These are phyloP conservation scores for Cordyceps cateniannulata DNA, from an alignment of 2,329 filamentous ascomycete genomes.

Conservation along the genomic window DNA sequence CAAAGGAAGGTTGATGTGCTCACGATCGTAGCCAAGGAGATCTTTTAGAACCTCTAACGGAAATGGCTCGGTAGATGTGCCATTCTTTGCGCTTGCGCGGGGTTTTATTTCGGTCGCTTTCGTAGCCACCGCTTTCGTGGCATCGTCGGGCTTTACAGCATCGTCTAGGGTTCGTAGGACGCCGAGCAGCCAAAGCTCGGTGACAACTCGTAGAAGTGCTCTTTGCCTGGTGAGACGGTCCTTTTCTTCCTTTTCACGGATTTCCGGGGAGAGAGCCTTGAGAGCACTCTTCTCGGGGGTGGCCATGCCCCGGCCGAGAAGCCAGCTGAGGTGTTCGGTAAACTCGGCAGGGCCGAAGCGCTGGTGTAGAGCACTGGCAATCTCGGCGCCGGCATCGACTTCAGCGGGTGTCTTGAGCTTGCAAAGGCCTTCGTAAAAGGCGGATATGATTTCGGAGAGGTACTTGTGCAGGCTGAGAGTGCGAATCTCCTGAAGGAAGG, in stretches of 20 bases:
- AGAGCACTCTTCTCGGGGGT: conserved; percentile 80
- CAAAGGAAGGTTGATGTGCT: conserved; percentile 84
- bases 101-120: conserved; percentile 58
- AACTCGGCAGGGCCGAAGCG: conserved; percentile 88
- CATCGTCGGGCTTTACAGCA: conserved; percentile 54
- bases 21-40: conserved; percentile 84
- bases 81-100: conserved; percentile 49
- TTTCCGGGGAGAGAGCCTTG: conserved; percentile 71
- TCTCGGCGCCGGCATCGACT: conserved; percentile 84
- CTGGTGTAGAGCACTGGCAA: conserved; percentile 91
- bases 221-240: conserved; percentile 83
- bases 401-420: conserved; percentile 89
- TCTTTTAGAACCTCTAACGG: conserved; percentile 98
- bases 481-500: conserved; percentile 84
- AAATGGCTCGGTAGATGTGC: conserved; percentile 77
- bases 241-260: conserved; percentile 92
- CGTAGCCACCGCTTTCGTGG: conserved; percentile 52
- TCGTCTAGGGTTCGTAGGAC: conserved; percentile 75
- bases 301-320: conserved; percentile 82
- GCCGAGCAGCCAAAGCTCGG: conserved; percentile 91
- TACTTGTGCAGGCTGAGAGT: conserved; percentile 92
- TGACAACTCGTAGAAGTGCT: conserved; percentile 79
- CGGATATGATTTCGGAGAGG: conserved; percentile 91
- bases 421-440: conserved; percentile 89
- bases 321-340: conserved; percentile 86